Base-by-base conservation (phyloP, 306 rosid species). In the Ormosia semicastrata region DNA sequence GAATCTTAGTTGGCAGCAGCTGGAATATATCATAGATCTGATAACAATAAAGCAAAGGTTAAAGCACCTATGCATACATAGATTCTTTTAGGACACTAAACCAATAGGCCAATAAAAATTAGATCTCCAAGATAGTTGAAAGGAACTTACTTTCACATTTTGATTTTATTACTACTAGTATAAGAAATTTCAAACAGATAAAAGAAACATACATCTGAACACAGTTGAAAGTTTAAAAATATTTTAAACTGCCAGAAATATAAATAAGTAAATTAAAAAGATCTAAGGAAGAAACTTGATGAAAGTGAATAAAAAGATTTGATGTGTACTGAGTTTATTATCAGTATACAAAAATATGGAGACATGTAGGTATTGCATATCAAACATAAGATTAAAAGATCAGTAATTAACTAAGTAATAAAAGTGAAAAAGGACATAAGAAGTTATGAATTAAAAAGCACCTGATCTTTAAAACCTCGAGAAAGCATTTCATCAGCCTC, bases 401-500 rank as follows among this genome's bases (percentile, higher is more conserved):
- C 17, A 32, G 32, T 18, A 4, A 11, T 5, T 3, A 14, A 18
- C 12, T 18, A 9, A 11, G 3, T 2, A 14, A n/a, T 11, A 52
- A 15, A 59, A 30, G 39, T 14, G 30, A 8, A 12, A 64, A 24
- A 5, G 9, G 49, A 8, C n/a, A 13, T 34, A 49, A 12, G 36
- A 18, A 24, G 33, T 5, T 33, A 18, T 6, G 10, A 54, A 52
- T 66, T 39, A 14, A 44, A 71, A 82, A 49, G 60, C 13, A 92
- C 95, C 97, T 92, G 97, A 78, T 92, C 97, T 75, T 90, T 92
- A 82, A 92, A 92, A 75, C 95, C 97, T 6, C 95, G 86, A 18
- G 97, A 91, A 81, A 92, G 95, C 95, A 92, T 92, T 88, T 90
- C 97, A 85, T 92, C 97, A 63, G 97, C 97, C 81, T 92, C 97